These are phyloP conservation scores for Agroathelia rolfsii DNA, from an alignment of 1,284 basidiomycete species.

Conservation along the genomic window DNA sequence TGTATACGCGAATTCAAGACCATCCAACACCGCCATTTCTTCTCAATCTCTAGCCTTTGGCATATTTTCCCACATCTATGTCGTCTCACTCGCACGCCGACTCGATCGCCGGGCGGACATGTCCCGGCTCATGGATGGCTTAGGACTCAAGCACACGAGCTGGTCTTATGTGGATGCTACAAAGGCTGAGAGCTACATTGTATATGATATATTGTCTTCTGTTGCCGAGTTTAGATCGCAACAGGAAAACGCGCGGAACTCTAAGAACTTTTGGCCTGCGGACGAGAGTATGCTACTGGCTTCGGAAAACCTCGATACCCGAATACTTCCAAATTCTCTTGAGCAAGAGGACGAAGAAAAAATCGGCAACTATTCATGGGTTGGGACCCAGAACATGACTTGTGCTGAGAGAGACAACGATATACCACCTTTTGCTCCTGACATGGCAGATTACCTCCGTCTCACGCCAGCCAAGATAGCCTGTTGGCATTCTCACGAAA, in stretches of 20 bases:
- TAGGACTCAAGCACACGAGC: constrained; percentile 33
- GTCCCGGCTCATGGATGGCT: constrained; percentile 34
- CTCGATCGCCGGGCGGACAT: constrained; percentile 42
- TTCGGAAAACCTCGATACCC: too few species aligned
- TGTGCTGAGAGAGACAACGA: constrained; percentile 40
- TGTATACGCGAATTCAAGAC: too few species aligned
- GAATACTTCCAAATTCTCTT: too few species aligned
- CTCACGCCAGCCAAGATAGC: constrained; percentile 53
- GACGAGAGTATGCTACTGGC: too few species aligned
- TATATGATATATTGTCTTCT: constrained; percentile 30
- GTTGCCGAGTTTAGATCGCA: constrained; percentile 26
- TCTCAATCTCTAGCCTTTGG: too few species aligned
- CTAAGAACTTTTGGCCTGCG: not conserved
- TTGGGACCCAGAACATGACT: constrained; percentile 24
- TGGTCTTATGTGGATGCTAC: constrained; percentile 50
- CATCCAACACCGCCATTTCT: too few species aligned
- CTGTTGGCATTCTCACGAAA: constrained; percentile 68
- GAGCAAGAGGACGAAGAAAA: too few species aligned
- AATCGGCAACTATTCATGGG: too few species aligned
- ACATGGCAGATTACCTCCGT: constrained; percentile 34
- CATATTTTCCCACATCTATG: constrained; percentile 34
- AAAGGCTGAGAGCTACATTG: constrained; percentile 24
- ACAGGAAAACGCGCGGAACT: not conserved
- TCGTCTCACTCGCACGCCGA: constrained; percentile 48
- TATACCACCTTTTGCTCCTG: constrained; percentile 27